Conservation (phyloP, 441 rosid genomes). For the Theobroma grandiflorum region DNA sequence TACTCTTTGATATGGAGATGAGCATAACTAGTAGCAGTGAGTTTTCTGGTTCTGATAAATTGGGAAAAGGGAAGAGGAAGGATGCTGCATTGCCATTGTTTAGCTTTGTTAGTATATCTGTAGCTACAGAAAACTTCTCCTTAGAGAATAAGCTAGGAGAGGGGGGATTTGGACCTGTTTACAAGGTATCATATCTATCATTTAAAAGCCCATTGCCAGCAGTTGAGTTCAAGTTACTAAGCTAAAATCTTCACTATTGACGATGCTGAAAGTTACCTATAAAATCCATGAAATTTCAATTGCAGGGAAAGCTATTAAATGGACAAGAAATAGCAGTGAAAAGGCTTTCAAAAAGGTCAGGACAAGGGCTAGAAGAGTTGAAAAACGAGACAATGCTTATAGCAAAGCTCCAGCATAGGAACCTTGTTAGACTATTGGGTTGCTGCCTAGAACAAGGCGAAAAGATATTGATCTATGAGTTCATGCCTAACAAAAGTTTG, state of each 20-base stretch:
- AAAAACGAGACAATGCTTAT: constrained; percentile 37
- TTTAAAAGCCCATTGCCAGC: not conserved
- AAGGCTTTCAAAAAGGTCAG: constrained; percentile 36
- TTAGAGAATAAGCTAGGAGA: not conserved
- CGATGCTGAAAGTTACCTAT: not conserved
- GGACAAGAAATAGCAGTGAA: constrained; percentile 38
- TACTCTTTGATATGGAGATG: constrained; percentile 23
- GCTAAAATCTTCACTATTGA: not conserved
- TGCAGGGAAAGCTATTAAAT: constrained; percentile 32
- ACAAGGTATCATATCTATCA: constrained; percentile 16
- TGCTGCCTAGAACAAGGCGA: constrained; percentile 41
- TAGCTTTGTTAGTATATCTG: constrained; percentile 29
- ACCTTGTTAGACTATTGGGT: constrained; percentile 44
- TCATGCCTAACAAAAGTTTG: constrained; percentile 15
- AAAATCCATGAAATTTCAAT: constrained; percentile 32
- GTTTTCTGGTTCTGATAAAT: not conserved
- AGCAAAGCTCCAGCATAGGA: constrained; percentile 44
- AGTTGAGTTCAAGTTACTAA: not conserved
- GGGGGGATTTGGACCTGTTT: constrained; percentile 22
- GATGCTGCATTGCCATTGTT: constrained; percentile 25
- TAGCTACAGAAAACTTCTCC: constrained; percentile 9
- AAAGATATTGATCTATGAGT: constrained; percentile 40
- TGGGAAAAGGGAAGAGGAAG: constrained; percentile 13
- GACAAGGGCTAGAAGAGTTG: constrained; percentile 42
- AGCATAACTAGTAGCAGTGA: constrained; percentile 8